Base-by-base conservation (phyloP, 2,329 filamentous ascomycete species). In the Xylariaceae sp. region DNA sequence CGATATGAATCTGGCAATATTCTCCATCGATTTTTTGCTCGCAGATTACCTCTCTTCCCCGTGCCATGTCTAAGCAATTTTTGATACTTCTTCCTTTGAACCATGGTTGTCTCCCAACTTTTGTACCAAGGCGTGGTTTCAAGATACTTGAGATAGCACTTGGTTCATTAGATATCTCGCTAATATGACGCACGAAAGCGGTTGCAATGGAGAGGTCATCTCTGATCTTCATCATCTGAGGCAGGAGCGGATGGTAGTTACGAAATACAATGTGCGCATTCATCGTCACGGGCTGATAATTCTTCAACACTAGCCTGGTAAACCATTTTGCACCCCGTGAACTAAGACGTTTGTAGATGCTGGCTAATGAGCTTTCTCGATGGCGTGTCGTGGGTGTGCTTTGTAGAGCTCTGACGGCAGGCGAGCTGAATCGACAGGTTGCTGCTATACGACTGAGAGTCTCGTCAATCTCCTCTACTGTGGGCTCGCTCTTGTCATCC, bases 21-120 rank as follows among this genome's bases (percentile, higher is more conserved):
- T 96, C 92, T 10, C 89, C 91, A 64, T 96, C 91, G 57, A 95
- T 84, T 67, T 96, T 96, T 45, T 86, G 79, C 69, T 96, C 91
- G 20, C 91, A 80, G 53, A 87, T 89, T 81, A 92, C 84, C 10
- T 74, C 81, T 13, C 81, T 75, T 0, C 78, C 77, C 4, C 75
- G 78, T 2, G 81, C 76, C 76, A 93, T 82, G 15, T 84, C 77
- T 16, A 89, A 71, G 66, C 89, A 93, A 66, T 94, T 82, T 54
- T 91, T 86, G 62, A 93, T 87, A 59, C 85, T 87, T 44, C 86
- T 78, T 8, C 80, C 86, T 64, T 89, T 89, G 39, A 81, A 72
- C 79, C 85, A 89, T 1, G 76, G 73, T 32, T 86, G 83, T 16
- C 86, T 77, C 13, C 85, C 85, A 33, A 89, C 78, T 62, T 89